Base-by-base conservation (phyloP, 306 rosid genomes). In the Citrullus amarus region DNA sequence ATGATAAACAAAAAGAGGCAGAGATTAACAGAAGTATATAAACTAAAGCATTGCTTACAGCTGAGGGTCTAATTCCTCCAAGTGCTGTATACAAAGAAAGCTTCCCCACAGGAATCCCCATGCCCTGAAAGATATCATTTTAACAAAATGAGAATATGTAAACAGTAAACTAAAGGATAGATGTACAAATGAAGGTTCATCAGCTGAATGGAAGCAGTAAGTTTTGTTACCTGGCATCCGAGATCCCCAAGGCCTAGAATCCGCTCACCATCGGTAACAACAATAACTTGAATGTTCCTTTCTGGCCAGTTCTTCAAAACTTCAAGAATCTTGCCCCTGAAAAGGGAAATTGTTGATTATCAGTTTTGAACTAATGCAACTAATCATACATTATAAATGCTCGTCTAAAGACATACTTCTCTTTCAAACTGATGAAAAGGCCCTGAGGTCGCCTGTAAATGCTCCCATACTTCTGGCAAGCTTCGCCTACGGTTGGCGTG, bases 91-190 rank as follows among this genome's bases (percentile, higher is more conserved):
- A 95, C 83, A 95, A 86, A 84, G 98, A 91, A 62, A 95, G 97
- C 83, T 95, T 95, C 61, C 98, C 98, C 55, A 95, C 98, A 46
- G 98, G 98, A 86, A 95, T 95, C 18, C 98, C 98, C 98, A 95
- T 95, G 30, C 98, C 98, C 98, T 94, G 82, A 72, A 63, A 75
- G 69, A 56, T 78, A 30, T 30, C 61, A 73, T 51, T 55, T 50
- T 51, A 73, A 73, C 20, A 30, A 51, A 73, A 30, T 73, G n/a
- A 73, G 44, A 50, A 73, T 15, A 48, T 8, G 56, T 16, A 51
- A 43, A 48, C 22, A 50, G 6, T 28, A 73, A 71, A 28, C 76
- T 25, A 15, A 18, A 36, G 22, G 14, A 28, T 48, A 28, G 51
- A 20, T 55, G 38, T 7, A 34, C 56, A 55, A 48, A 43, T 18